Evolutionary conservation across 768 basidiomycete species (phyloP).

Genomic region (Lactarius akahatsu): DNA sequence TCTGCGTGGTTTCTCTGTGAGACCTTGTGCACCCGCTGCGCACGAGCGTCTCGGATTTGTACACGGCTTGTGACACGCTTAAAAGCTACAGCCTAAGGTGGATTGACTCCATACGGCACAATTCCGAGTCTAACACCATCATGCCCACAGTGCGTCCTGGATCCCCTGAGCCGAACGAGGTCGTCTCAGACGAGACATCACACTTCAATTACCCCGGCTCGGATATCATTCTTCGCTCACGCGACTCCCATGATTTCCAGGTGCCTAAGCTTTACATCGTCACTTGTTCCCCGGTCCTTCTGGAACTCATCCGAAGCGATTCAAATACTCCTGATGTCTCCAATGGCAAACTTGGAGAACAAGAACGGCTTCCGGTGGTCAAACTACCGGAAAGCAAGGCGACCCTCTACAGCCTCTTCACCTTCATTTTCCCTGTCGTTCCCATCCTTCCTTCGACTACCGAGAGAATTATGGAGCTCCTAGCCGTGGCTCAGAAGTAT

Average conservation of each 20-base stretch:
- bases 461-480: slow-evolving; percentile 7
- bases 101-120: neutral
- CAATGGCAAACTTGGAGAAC: neutral
- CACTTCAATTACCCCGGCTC: neutral
- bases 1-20: neutral
- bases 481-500: slow-evolving; percentile 14
- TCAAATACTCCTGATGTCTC: neutral
- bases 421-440: slow-evolving; percentile 11
- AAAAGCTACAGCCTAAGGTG: no score
- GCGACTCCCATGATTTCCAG: neutral
- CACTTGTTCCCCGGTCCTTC: neutral
- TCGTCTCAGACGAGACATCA: neutral
- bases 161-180: neutral
- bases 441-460: neutral
- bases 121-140: neutral
- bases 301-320: neutral
- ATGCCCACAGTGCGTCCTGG: neutral
- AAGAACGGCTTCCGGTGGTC: neutral
- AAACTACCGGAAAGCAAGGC: neutral
- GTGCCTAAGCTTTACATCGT: neutral
- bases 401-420: slow-evolving; percentile 13
- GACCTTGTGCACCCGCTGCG: neutral
- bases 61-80: neutral
- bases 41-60: neutral
- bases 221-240: neutral